phyloP scores from a whole-genome alignment of 2,329 filamentous ascomycete species.

The Phialophora chinensis region DNA sequence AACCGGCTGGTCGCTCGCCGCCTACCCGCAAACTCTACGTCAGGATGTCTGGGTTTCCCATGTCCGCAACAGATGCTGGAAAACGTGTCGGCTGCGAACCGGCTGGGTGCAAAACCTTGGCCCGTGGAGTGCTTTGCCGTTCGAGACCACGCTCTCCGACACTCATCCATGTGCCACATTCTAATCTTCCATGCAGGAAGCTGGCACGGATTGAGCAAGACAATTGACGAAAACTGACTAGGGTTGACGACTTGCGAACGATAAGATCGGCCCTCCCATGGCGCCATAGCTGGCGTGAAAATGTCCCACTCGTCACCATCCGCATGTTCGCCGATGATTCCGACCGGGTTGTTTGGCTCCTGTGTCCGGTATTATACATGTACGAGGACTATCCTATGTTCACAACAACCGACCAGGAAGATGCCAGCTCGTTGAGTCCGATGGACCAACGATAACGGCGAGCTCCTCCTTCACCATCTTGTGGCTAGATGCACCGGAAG shows the following conservation, averaged over 20 bases:
- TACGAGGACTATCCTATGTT: background rate
- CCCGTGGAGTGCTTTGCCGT: background rate
- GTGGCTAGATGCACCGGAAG: conserved; percentile 9
- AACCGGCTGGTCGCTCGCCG: background rate
- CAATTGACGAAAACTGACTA: conserved; percentile 5
- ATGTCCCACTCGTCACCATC: background rate
- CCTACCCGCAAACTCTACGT: background rate
- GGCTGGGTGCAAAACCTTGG: background rate
- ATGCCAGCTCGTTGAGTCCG: background rate
- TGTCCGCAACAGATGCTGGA: background rate
- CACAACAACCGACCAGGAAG: background rate
- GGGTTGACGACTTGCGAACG: conserved; percentile 13
- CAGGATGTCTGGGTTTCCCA: background rate
- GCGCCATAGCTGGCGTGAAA: conserved; percentile 11
- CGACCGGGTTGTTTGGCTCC: conserved; percentile 6
- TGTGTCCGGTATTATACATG: background rate
- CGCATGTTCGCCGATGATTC: conserved; percentile 13
- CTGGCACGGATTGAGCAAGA: background rate
- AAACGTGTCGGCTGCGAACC: background rate
- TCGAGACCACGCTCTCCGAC: background rate
- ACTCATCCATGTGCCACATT: background rate
- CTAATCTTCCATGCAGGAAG: conserved; percentile 8
- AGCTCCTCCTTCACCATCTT: background rate
- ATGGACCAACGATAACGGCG: background rate
- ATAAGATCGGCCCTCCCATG: conserved; percentile 14